These are phyloP conservation scores for Ophiobolus disseminans DNA, from an alignment of 2,329 filamentous ascomycete genomes.

Conservation along the genomic window DNA sequence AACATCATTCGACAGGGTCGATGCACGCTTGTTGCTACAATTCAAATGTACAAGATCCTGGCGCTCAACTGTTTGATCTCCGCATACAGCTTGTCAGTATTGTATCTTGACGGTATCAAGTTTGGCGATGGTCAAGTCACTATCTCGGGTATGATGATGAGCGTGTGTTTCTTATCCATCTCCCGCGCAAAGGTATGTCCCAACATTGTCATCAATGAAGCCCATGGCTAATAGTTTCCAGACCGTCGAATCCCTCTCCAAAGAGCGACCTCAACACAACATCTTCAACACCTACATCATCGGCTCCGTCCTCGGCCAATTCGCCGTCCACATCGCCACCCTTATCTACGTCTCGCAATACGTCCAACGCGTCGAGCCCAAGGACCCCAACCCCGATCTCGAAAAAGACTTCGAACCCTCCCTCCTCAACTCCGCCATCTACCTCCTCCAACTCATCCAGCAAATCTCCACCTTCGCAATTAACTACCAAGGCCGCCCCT, in stretches of 20 bases:
- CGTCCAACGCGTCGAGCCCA: slow-evolving; percentile 82
- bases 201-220: background rate
- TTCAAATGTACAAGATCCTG: slow-evolving; percentile 99
- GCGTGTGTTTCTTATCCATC: slow-evolving; percentile 97
- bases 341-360: slow-evolving; percentile 92
- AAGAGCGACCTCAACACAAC: slow-evolving; percentile 96
- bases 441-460: slow-evolving; percentile 96
- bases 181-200: slow-evolving; percentile 80
- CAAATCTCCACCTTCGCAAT: slow-evolving; percentile 99
- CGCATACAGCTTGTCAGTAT: slow-evolving; percentile 93
- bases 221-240: slow-evolving; percentile 46
- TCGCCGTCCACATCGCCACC: slow-evolving; percentile 92
- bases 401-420: slow-evolving; percentile 95
- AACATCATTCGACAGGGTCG: slow-evolving; percentile 98
- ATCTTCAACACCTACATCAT: slow-evolving; percentile 99
- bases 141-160: slow-evolving; percentile 99
- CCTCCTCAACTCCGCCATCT: slow-evolving; percentile 94
- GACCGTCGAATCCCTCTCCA: slow-evolving; percentile 92
- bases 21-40: slow-evolving; percentile 96
- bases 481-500: slow-evolving; percentile 98
- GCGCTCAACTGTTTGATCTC: slow-evolving; percentile 97
- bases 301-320: slow-evolving; percentile 94
- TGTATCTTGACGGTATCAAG: slow-evolving; percentile 98
- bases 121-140: slow-evolving; percentile 98
- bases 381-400: slow-evolving; percentile 75